Evolutionary conservation across 108 stramenopile genomes (phyloP).

Genomic region (Cyclotella baltica): DNA sequence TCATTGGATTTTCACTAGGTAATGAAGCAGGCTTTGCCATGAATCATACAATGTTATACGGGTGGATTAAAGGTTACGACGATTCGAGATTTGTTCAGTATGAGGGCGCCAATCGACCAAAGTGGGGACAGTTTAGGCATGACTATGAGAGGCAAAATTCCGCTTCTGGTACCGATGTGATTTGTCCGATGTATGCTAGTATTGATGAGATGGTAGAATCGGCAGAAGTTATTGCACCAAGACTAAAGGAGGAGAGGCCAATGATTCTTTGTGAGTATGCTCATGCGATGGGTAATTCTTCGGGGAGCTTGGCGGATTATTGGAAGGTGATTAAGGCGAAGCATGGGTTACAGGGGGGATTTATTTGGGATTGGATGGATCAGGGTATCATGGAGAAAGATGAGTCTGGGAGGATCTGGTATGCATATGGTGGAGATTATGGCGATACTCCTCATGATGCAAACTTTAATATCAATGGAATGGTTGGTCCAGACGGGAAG

Average conservation of each 20-base stretch:
- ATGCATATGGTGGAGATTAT: constrained; percentile 96
- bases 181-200: constrained; percentile 96
- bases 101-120: constrained; percentile 62
- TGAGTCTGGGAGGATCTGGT: constrained; percentile 48
- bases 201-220: constrained; percentile 64
- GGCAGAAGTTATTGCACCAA: constrained; percentile 50
- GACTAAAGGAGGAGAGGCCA: constrained; percentile 75
- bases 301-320: constrained; percentile 89
- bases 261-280: constrained; percentile 92
- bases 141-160: constrained; percentile 63
- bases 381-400: constrained; percentile 70
- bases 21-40: constrained; percentile 93
- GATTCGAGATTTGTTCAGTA: constrained; percentile 79
- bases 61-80: constrained; percentile 70
- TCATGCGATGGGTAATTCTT: constrained; percentile 97
- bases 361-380: constrained; percentile 98
- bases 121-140: constrained; percentile 41
- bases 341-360: constrained; percentile 91
- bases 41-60: constrained; percentile 63
- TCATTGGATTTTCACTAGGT: constrained; percentile 92
- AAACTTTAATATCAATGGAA: constrained; percentile 95
- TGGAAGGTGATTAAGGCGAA: constrained; percentile 87
- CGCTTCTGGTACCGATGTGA: constrained; percentile 86
- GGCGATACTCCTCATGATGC: constrained; percentile 79
- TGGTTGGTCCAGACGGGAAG: constrained; percentile 87